Conservation (phyloP, 306 rosid species). For the Alnus rubra region DNA sequence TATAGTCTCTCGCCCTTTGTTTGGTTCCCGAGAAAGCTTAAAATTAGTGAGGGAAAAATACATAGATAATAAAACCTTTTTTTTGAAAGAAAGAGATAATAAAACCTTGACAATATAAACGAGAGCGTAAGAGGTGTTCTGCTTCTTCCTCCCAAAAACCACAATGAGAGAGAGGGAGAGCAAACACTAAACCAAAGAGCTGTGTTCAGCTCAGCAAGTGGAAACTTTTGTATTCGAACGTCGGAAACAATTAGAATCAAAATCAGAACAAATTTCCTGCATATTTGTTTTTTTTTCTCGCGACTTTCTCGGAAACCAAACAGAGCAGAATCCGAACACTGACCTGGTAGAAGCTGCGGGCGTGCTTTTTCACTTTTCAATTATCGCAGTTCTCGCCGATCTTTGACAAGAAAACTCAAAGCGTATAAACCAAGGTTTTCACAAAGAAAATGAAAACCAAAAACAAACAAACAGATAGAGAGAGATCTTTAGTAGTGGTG, state of each 20-base stretch:
- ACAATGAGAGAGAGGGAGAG: not conserved
- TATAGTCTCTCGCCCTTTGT: not conserved
- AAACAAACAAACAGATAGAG: not conserved
- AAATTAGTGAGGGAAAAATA: not conserved
- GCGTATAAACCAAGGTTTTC: not conserved
- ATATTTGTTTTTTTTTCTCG: not conserved
- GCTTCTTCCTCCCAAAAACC: not conserved
- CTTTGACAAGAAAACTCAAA: not conserved
- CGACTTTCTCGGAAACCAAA: conserved; percentile 14
- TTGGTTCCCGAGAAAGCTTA: not conserved
- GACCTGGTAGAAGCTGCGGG: not conserved
- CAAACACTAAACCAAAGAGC: not conserved
- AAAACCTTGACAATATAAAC: not conserved
- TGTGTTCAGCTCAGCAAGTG: not conserved
- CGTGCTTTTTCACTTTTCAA: not conserved
- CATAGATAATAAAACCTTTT: not conserved
- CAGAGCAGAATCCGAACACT: conserved; percentile 6
- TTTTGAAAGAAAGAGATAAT: not conserved
- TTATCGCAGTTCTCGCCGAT: conserved; percentile 21
- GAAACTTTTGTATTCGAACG: not conserved
- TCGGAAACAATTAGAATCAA: not conserved
- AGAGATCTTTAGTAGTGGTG: not conserved
- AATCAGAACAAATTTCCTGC: not conserved
- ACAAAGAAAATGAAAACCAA: not conserved
- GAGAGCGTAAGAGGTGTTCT: not conserved